Percentiles rank a stretch among this genome's conserved stretches.
Conservation (phyloP, 805 yeast species). For the Starmerella vaccinii region DNA sequence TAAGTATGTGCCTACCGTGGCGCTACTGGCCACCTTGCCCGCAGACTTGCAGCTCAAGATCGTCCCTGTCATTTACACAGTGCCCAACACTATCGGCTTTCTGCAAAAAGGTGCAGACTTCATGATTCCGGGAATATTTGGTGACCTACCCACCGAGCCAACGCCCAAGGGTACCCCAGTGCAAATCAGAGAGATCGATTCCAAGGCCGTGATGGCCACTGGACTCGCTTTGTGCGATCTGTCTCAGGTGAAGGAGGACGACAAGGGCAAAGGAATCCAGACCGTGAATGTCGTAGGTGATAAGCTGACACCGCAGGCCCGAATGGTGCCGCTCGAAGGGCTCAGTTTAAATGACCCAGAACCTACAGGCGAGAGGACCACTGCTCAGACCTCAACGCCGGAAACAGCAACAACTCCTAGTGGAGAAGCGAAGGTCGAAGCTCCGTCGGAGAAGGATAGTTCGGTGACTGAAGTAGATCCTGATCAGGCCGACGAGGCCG, state of each 20-base stretch:
- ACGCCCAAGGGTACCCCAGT: slow-evolving; percentile 47
- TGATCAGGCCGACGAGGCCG: slow-evolving; percentile 6
- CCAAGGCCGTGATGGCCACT: slow-evolving; percentile 24
- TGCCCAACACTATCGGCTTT: slow-evolving; percentile 58
- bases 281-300: slow-evolving; percentile 63
- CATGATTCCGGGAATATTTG: slow-evolving; percentile 39
- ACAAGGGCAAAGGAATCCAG: slow-evolving; percentile 68
- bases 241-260: slow-evolving; percentile 35
- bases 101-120: slow-evolving; percentile 64
- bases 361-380: slow-evolving; percentile 7
- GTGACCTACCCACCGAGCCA: slow-evolving; percentile 44
- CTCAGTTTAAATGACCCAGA: slow-evolving; percentile 20
- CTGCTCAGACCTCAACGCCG: background rate
- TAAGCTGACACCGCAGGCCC: slow-evolving; percentile 45
- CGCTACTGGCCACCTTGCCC: slow-evolving; percentile 61
- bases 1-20: slow-evolving; percentile 51
- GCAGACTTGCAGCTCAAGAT: slow-evolving; percentile 31
- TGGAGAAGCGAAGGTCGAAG: background rate
- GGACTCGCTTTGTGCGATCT: slow-evolving; percentile 34
- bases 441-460: background rate
- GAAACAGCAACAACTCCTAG: background rate
- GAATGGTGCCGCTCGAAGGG: slow-evolving; percentile 20
- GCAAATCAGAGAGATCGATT: slow-evolving; percentile 52
- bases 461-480: background rate
- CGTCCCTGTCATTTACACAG: slow-evolving; percentile 61